phyloP scores from a whole-genome alignment of 306 rosid species.

The Delonix regia region DNA sequence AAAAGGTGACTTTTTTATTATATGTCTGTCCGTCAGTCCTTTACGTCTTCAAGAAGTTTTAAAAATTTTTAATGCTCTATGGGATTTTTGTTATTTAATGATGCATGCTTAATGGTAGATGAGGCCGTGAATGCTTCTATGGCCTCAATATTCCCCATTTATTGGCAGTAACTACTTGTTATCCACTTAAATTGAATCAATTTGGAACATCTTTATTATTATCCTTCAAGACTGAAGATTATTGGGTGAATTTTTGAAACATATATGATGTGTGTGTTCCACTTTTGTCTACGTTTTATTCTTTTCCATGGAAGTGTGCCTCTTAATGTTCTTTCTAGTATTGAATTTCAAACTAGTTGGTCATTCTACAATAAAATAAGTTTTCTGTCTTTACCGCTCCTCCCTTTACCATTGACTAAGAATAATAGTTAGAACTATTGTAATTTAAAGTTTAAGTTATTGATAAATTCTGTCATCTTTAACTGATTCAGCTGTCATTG shows the following conservation, averaged over 20 bases:
- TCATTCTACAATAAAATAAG: not conserved
- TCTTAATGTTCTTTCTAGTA: conserved; percentile 7
- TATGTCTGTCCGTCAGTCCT: conserved; percentile 11
- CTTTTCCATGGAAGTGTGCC: conserved; percentile 22
- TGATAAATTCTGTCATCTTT: conserved; percentile 16
- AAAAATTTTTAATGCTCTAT: conserved; percentile 18
- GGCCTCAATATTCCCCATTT: conserved; percentile 5
- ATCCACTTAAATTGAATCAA: not conserved
- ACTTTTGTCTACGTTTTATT: conserved; percentile 17
- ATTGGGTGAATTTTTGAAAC: not conserved
- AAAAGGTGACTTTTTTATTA: conserved; percentile 67
- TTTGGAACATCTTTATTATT: conserved; percentile 9
- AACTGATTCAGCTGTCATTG: conserved; percentile 31
- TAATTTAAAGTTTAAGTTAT: conserved; percentile 35
- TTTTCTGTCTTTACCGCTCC: conserved; percentile 31
- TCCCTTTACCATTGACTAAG: conserved; percentile 30
- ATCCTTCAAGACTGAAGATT: conserved; percentile 1
- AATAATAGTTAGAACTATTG: not conserved
- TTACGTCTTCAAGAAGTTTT: conserved; percentile 18
- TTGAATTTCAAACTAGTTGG: conserved; percentile 32
- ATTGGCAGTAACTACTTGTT: conserved; percentile 17
- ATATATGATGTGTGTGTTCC: conserved; percentile 4
- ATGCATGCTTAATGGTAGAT: conserved; percentile 14
- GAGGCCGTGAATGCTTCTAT: conserved; percentile 12
- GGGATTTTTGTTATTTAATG: conserved; percentile 11